Base-by-base conservation (phyloP, 2,329 filamentous ascomycete species). In the Metarhizium rileyi region DNA sequence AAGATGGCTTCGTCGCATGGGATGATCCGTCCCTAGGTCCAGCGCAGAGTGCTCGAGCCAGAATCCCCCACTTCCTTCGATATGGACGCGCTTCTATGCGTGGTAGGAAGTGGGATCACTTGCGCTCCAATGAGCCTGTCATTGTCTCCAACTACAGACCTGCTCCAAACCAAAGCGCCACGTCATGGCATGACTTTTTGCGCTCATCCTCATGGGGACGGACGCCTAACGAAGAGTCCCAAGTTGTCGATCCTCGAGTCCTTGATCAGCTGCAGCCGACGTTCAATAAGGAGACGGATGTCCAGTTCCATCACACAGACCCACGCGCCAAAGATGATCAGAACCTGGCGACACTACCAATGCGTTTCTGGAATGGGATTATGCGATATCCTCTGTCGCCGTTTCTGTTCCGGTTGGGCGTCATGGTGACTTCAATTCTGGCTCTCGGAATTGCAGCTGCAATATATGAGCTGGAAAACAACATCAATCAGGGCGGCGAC, bases 351-450 rank as follows among this genome's bases (percentile, higher is more conserved):
- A 59, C 60, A 7, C 57, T 73, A 9, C 72, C 69, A 53, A 78
- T 81, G 61, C 77, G 81, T 49, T 66, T 85, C 46, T 85, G 86
- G 74, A 76, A 78, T 48, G 77, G 80, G 35, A 73, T 94, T 26
- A 74, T 95, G 60, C 83, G 84, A 51, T 89, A 90, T 61, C 86
- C 90, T 12, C 83, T 96, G 55, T 86, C 95, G 1, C 93, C 93
- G 2, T 73, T 96, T 49, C 72, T 86, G 14, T 88, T 95, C 63
- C 87, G 93, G 47, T 70, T 95, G 20, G 84, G 80, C 14, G 88
- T 95, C 46, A 83, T 95, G 63, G 74, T 83, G 52, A 94, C 94
- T 53, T 95, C 90, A 2, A 78, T 87, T 36, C 74, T 88, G 49
- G 90, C 90, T 4, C 77, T 98, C 23, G 87, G 81, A 14, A 75